Evolutionary conservation across 2,329 filamentous ascomycete species (phyloP).

Genomic region (Bipolaris zeicola): DNA sequence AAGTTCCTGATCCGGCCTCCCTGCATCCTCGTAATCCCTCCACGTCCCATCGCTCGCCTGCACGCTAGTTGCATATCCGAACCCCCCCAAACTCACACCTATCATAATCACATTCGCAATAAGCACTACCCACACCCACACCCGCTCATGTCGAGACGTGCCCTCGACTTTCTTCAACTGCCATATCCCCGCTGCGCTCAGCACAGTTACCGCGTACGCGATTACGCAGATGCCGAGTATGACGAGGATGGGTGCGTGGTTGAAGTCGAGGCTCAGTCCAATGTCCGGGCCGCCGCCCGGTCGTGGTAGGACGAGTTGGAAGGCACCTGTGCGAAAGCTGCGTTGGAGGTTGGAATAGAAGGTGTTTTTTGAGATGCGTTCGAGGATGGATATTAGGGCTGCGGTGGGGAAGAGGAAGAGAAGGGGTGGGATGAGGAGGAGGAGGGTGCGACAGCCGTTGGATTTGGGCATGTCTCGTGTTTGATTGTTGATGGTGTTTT

Average conservation of each 20-base stretch:
- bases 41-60: conserved; percentile 25
- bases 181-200: conserved; percentile 35
- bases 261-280: conserved; percentile 16
- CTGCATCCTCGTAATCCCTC: conserved; percentile 26
- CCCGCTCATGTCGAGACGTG: conserved; percentile 25
- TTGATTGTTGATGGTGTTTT: background rate
- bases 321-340: conserved; percentile 18
- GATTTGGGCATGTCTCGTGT: conserved; percentile 23
- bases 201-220: conserved; percentile 23
- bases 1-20: conserved; percentile 13
- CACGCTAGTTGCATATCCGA: conserved; percentile 30
- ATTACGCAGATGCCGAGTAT: conserved; percentile 26
- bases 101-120: conserved; percentile 21
- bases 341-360: conserved; percentile 19
- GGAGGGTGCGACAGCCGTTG: conserved; percentile 27
- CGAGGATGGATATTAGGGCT: conserved; percentile 31
- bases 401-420: conserved; percentile 32
- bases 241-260: conserved; percentile 21
- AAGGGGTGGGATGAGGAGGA: conserved; percentile 32
- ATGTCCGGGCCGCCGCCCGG: conserved; percentile 16
- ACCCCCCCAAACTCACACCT: conserved; percentile 24
- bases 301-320: conserved; percentile 18
- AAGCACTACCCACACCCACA: conserved; percentile 37
- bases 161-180: conserved; percentile 38
- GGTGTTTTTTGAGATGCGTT: conserved; percentile 30